Evolutionary conservation across 2,329 filamentous ascomycete genomes (phyloP), one percentile per base, ranked within the genome.

Genomic region (Colletotrichum godetiae): DNA sequence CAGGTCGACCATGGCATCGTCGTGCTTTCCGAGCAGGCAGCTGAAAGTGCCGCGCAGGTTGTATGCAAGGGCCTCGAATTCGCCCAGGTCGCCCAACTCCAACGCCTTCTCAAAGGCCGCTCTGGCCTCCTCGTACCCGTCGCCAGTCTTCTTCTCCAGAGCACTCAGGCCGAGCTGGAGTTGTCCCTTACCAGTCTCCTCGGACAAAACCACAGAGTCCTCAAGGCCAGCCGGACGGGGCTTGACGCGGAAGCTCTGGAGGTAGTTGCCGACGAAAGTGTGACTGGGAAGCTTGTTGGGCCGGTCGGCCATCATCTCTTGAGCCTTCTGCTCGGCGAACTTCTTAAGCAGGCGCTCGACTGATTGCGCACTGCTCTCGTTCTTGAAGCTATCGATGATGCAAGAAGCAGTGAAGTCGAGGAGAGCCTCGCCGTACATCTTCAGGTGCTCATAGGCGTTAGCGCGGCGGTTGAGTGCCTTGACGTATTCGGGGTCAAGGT

Each of bases 361-460:
- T 57, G 95, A 92, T 82, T 95, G 92, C 29, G 96, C 95, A 80
- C 94, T 97, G 74, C 90, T 88, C 79, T 98, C 94, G 83, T 97
- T 98, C 85, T 94, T 93, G 89, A 99, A 99, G 75, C 94, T 94
- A 82, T 99, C 97, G 82, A 99, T 98, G 83, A 99, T 99, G 87
- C 97, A 99, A 86, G 96, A 98, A 72, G 97, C 97, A 10, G 97
- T 99, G 86, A 97, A 98, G 86, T 99, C 97, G 76, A 99, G 90
- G 10, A 99, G 92, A 58, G 97, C 96, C 82, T 98, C 96, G 83
- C 95, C 97, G 87, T 93, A 98, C 84, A 93, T 93, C 79, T 92
- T 92, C 57, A 97, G 91, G 83, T 98, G 94, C 86, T 99, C 97
- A 84, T 98, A 99, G 71, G 97, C 97, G 81, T 97, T 97, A 68